Base-by-base conservation (phyloP, 169 alveolate genomes). In the Plasmodium adleri region DNA sequence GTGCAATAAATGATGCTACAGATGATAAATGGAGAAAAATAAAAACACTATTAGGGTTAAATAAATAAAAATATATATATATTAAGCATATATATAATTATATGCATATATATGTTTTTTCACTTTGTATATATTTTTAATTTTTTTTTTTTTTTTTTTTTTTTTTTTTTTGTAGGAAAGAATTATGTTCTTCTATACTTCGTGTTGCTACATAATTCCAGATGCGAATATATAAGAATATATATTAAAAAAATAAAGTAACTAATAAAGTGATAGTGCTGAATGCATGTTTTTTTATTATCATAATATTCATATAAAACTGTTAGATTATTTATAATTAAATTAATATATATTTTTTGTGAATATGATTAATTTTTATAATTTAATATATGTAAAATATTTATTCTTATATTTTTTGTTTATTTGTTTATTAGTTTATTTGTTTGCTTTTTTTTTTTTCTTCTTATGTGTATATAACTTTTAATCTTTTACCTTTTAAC, bases 21-120 rank as follows among this genome's bases (percentile, higher is more conserved):
- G 90, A 80, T 80, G 90, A 80, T 62, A 80, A 80, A 28, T 80
- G 90, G 90, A 80, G 80, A 80, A 67, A 80, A 80, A 63, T 80
- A 8, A 80, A 80, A 63, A 80, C 90, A 17, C 52, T 80, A 72
- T 22, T 80, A 72, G 90, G 90, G 90, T 80, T 17, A 80, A 26
- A 3, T 8, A 68, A 43, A 12, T 20, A 7, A 20, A 74, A 24
- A 64, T 12, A 52, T 15, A 24, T 9, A 7, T 62, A 58, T 45
- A 54, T 32, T 39, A n/a, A 56, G 50, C n/a, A 5, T 67, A 22
- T 56, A 26, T 68, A 68, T 47, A 12, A 32, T 52, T 56, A 56
- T 54, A 63, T 22, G 70, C 1, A 17, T 74, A 63, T 60, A 62
- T 9, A 10, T 22, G 13, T 32, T 5, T 32, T 32, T 32, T 32